These are phyloP conservation scores for Fistulinella cinereoalba DNA, from an alignment of 1,284 basidiomycete species.

Conservation along the genomic window DNA sequence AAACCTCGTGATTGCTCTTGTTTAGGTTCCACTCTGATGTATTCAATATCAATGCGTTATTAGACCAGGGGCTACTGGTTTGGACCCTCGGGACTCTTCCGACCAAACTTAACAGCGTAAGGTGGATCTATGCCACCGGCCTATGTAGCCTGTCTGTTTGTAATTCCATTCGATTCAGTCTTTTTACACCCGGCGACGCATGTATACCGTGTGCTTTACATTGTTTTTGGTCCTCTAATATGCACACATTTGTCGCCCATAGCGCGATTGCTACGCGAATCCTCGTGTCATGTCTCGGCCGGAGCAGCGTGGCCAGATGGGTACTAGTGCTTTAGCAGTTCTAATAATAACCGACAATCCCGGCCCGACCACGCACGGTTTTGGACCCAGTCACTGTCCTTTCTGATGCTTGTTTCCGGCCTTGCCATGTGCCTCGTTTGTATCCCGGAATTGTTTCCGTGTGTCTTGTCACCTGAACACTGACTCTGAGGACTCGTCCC, in stretches of 20 bases:
- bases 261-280: not conserved
- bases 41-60: constrained; percentile 23
- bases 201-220: not conserved
- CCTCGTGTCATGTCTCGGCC: constrained; percentile 11
- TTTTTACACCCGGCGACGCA: too few relatives aligned
- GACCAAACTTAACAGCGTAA: constrained; percentile 42
- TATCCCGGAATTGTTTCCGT: not conserved
- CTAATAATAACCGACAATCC: not conserved
- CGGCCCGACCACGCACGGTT: too few relatives aligned
- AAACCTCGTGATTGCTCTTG: constrained; percentile 12
- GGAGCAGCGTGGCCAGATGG: constrained; percentile 14
- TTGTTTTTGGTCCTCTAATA: not conserved
- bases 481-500: too few relatives aligned
- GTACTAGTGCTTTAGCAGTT: not conserved
- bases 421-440: not conserved
- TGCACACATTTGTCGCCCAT: constrained; percentile 11
- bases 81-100: constrained; percentile 50
- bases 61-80: constrained; percentile 70
- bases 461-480: not conserved
- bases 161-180: too few relatives aligned
- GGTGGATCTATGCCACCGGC: not conserved
- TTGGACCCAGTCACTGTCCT: not conserved
- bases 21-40: constrained; percentile 2
- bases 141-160: too few relatives aligned
- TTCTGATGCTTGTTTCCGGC: not conserved